These are phyloP conservation scores for Hypoxylon sp. DNA, from an alignment of 2,329 filamentous ascomycete species.

Conservation along the genomic window DNA sequence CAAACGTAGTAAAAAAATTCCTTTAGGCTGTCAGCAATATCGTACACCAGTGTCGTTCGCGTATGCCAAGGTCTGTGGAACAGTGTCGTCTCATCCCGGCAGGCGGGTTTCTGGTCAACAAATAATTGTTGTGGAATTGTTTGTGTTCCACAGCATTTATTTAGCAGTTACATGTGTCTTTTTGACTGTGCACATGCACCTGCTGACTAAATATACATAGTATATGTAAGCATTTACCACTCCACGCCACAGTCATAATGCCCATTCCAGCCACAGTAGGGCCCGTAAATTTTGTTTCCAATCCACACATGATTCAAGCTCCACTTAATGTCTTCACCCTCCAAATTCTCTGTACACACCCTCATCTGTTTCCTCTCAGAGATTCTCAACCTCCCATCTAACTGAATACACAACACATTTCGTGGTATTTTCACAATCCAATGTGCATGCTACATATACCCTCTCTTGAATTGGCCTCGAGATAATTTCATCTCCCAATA, in stretches of 20 bases:
- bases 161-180: constrained; percentile 3
- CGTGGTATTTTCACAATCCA: background rate
- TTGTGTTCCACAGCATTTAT: constrained; percentile 32
- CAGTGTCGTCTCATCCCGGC: background rate
- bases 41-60: background rate
- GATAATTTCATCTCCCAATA: background rate
- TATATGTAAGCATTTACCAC: background rate
- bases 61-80: background rate
- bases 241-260: background rate
- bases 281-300: background rate
- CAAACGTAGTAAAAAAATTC: background rate
- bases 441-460: background rate
- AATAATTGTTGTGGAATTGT: constrained; percentile 11
- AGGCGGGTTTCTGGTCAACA: constrained; percentile 9
- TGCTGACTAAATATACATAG: background rate
- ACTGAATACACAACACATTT: background rate
- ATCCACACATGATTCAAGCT: background rate
- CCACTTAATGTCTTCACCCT: constrained; percentile 1
- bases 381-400: background rate
- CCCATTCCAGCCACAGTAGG: constrained; percentile 1
- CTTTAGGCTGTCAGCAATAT: background rate
- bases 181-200: background rate
- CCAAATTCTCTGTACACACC: constrained; percentile 7
- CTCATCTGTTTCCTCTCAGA: background rate
- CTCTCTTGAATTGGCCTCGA: background rate